A percentile compares a stretch with the other conserved stretches of the same genome.
phyloP scores from a whole-genome alignment of 1,284 basidiomycete genomes.

The Ustilago esculenta region DNA sequence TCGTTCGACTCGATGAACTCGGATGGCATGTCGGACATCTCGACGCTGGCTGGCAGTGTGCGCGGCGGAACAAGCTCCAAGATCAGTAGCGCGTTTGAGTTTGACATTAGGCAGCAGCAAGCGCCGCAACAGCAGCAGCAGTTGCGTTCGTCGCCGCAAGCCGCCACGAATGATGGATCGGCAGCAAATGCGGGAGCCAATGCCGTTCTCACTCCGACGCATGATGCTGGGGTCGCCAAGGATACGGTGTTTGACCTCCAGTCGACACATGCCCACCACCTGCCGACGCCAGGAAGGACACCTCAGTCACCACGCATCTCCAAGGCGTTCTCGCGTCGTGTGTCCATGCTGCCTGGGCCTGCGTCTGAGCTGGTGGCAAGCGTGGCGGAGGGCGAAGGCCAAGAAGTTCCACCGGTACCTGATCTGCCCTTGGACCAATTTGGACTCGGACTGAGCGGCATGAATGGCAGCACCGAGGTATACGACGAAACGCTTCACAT shows the following conservation, averaged over 20 bases:
- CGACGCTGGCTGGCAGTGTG: constrained; percentile 41
- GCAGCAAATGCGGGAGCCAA: not conserved
- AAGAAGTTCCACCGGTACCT: constrained; percentile 40
- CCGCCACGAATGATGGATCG: not conserved
- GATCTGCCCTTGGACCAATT: constrained; percentile 31
- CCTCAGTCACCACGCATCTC: constrained; percentile 50
- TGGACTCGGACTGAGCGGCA: constrained; percentile 23
- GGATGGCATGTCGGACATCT: constrained; percentile 44
- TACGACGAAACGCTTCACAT: constrained; percentile 57
- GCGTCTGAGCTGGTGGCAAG: constrained; percentile 53
- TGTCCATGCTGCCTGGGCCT: constrained; percentile 56
- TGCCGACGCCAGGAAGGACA: constrained; percentile 23
- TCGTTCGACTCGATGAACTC: constrained; percentile 38
- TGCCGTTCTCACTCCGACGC: constrained; percentile 10
- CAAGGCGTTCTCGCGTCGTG: constrained; percentile 54
- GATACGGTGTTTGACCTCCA: constrained; percentile 61
- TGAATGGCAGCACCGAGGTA: constrained; percentile 18
- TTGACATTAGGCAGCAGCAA: constrained; percentile 43
- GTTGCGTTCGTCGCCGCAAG: not conserved
- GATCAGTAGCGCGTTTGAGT: constrained; percentile 29
- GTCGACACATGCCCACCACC: constrained; percentile 40
- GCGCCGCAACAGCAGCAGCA: constrained; percentile 15
- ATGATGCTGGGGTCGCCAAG: constrained; percentile 44
- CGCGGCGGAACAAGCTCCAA: constrained; percentile 18
- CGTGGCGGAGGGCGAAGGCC: constrained; percentile 27